These are phyloP conservation scores for Fusarium burgessii DNA, from an alignment of 2,329 filamentous ascomycete genomes.

Conservation along the genomic window DNA sequence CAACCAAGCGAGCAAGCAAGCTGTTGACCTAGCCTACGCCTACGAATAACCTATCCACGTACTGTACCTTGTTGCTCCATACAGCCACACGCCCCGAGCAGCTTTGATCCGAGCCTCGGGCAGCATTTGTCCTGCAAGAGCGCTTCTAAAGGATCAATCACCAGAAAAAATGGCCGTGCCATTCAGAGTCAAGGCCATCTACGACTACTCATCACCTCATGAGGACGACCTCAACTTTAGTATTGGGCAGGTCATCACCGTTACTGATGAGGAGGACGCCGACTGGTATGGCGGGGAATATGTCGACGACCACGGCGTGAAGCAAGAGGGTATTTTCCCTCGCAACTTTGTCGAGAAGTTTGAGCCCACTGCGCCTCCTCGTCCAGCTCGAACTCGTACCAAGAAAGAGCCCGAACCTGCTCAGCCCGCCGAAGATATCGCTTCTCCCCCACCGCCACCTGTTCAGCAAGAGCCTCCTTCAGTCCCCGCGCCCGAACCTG, in stretches of 20 bases:
- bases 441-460: constrained; percentile 51
- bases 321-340: constrained; percentile 89
- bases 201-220: constrained; percentile 92
- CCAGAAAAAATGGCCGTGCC: constrained; percentile 72
- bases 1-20: constrained; percentile 42
- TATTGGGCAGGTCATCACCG: constrained; percentile 89
- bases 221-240: constrained; percentile 94
- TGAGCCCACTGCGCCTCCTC: constrained; percentile 89
- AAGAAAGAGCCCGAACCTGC: constrained; percentile 66
- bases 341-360: constrained; percentile 98
- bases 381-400: constrained; percentile 79
- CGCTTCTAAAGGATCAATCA: constrained; percentile 51
- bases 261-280: constrained; percentile 90
- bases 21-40: constrained; percentile 40
- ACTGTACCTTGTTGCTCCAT: constrained; percentile 38
- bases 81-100: constrained; percentile 44
- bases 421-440: constrained; percentile 53
- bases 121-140: constrained; percentile 46
- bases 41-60: constrained; percentile 25
- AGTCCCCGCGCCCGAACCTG: constrained; percentile 52
- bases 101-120: constrained; percentile 46
- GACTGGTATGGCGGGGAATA: constrained; percentile 97
- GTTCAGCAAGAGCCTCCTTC: constrained; percentile 49
- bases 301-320: constrained; percentile 77
- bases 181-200: constrained; percentile 96